Evolutionary conservation across 768 basidiomycete genomes (phyloP).

Genomic region (Russula sp.): DNA sequence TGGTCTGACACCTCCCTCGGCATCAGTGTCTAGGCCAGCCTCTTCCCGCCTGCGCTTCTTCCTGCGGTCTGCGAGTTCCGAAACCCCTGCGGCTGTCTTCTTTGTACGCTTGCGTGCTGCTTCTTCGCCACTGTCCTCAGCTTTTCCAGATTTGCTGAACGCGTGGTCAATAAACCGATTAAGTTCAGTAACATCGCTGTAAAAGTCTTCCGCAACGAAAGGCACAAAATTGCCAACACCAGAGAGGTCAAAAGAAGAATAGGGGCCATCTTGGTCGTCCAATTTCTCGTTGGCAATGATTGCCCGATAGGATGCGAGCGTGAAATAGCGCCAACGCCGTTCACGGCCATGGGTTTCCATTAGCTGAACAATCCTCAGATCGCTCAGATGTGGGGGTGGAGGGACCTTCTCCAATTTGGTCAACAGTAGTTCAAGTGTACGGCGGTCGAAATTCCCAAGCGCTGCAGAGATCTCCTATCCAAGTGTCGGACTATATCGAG

Average conservation of each 20-base stretch:
- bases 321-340: constrained; percentile 81
- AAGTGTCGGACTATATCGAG: background rate
- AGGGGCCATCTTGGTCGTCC: constrained; percentile 42
- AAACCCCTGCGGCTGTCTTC: background rate
- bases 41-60: constrained; percentile 34
- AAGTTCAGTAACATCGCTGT: constrained; percentile 39
- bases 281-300: constrained; percentile 62
- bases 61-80: constrained; percentile 30
- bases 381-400: constrained; percentile 66
- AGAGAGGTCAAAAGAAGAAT: constrained; percentile 42
- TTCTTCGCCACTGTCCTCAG: constrained; percentile 5
- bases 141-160: constrained; percentile 29
- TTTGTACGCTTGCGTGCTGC: constrained; percentile 25
- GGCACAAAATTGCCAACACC: constrained; percentile 50
- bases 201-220: constrained; percentile 49
- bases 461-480: constrained; percentile 55
- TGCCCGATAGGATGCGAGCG: constrained; percentile 57
- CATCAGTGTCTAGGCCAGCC: constrained; percentile 18
- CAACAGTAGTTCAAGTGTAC: constrained; percentile 79
- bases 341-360: constrained; percentile 84
- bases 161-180: constrained; percentile 45
- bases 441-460: constrained; percentile 67
- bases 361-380: constrained; percentile 61
- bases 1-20: background rate
- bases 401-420: constrained; percentile 56